Evolutionary conservation across 169 alveolate species (phyloP).

Genomic region (Babesia bigemina): DNA sequence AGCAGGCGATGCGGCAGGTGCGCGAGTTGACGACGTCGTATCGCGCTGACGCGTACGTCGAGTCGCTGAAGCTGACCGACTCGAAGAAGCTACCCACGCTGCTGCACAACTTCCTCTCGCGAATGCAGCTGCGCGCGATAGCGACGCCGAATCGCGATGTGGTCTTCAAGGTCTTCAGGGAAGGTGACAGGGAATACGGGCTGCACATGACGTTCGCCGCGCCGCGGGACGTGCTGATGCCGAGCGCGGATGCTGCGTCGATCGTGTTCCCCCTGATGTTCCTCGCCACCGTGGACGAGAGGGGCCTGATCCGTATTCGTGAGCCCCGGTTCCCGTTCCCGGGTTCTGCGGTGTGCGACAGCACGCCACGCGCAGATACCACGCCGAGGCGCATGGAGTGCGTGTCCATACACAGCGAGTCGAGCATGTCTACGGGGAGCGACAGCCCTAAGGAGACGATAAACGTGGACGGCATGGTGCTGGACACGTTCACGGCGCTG

Average conservation of each 20-base stretch:
- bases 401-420: neutral
- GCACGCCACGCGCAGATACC: neutral
- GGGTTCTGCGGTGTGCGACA: neutral
- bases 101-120: constrained; percentile 26
- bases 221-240: constrained; percentile 54
- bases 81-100: constrained; percentile 44
- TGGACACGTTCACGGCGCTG: neutral
- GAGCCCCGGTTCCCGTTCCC: constrained; percentile 8
- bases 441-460: neutral
- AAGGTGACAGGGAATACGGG: constrained; percentile 47
- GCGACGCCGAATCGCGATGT: constrained; percentile 47
- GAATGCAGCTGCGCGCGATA: constrained; percentile 13
- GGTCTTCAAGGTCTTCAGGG: constrained; percentile 39
- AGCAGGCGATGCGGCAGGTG: constrained; percentile 33
- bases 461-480: constrained; percentile 3
- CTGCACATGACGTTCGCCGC: constrained; percentile 39
- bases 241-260: constrained; percentile 33
- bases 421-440: neutral
- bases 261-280: constrained; percentile 33
- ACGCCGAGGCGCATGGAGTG: neutral
- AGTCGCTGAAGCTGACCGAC: constrained; percentile 37
- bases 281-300: constrained; percentile 1
- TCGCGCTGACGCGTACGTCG: constrained; percentile 7
- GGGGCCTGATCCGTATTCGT: neutral
- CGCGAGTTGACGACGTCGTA: constrained; percentile 22